phyloP scores from a whole-genome alignment of 176 grass and related monocot genomes.

The Oryza punctata region DNA sequence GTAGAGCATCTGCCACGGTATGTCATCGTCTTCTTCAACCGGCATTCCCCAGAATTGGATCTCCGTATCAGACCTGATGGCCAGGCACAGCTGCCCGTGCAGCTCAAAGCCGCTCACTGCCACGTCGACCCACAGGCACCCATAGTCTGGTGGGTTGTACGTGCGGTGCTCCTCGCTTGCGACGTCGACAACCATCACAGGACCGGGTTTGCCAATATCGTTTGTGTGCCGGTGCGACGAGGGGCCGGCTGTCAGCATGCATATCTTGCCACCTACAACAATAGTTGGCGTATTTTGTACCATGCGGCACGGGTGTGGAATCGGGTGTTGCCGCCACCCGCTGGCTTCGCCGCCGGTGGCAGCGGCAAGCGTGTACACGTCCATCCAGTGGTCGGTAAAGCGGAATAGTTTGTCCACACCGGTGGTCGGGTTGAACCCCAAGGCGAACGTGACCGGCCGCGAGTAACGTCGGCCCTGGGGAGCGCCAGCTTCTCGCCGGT shows the following conservation, averaged over 20 bases:
- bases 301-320: background rate
- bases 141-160: background rate
- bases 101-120: background rate
- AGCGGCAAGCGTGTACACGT: background rate
- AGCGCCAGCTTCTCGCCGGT: background rate
- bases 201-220: background rate
- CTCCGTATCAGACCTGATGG: background rate
- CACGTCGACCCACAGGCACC: background rate
- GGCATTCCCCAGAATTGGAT: background rate
- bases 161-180: background rate
- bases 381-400: background rate
- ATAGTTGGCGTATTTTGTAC: background rate
- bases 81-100: background rate
- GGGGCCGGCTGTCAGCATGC: background rate
- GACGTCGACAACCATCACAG: background rate
- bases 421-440: background rate
- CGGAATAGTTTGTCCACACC: background rate
- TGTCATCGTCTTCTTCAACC: background rate
- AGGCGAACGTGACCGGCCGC: background rate
- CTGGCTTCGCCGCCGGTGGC: background rate
- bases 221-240: background rate
- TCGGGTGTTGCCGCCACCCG: background rate
- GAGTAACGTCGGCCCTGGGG: background rate
- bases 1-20: background rate
- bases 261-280: background rate